Evolutionary conservation across 164 flowering plant species (phyloP), one percentile per base, ranked within the genome.

Genomic region (Sedum album): DNA sequence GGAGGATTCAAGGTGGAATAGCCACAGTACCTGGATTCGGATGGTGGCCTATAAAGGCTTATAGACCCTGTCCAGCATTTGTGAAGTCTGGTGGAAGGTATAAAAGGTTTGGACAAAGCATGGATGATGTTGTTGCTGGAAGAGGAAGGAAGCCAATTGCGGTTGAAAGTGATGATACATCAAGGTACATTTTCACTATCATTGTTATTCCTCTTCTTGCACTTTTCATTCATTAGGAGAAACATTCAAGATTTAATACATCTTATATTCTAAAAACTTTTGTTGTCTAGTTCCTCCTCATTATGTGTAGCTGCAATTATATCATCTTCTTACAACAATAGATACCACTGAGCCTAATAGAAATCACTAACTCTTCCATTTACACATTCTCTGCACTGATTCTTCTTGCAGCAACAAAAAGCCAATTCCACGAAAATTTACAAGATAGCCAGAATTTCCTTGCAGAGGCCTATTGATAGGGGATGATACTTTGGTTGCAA

Each of bases 1-100:
- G 98, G 51, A 85, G 96, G 78, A 87, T 93, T 74, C 98, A 93
- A 84, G 98, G 97, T 49, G 98, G 98, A 68, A 91, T 93, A 53
- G 97, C 90, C 36, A 89, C 95, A 9, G 79, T 93, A n/a, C 97
- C 97, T 30, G 97, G 98, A 20, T 89, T 93, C 76, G 97, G 97
- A 41, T 93, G 98, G 98, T 91, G 98, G 98, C 98, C 98, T 0
- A 93, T 93, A 69, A 93, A 93, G 80, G 98, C 97, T 66, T 93
- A 80, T 70, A 78, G 97, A 81, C 97, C 98, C 63, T 91, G 97
- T 66, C 95, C 98, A 33, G 93, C 82, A 25, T 89, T 86, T 77
- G 72, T 93, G 48, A 94, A 88, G 13, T 80, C 93, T 49, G 98
- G 98, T 76, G 98, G 98, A 13, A 73, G 94, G 78, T 93, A 93